A percentile compares a stretch with the other conserved stretches of the same genome.
Conservation (phyloP, 2,329 filamentous ascomycete genomes). For the Ceratocystis ficicola region DNA sequence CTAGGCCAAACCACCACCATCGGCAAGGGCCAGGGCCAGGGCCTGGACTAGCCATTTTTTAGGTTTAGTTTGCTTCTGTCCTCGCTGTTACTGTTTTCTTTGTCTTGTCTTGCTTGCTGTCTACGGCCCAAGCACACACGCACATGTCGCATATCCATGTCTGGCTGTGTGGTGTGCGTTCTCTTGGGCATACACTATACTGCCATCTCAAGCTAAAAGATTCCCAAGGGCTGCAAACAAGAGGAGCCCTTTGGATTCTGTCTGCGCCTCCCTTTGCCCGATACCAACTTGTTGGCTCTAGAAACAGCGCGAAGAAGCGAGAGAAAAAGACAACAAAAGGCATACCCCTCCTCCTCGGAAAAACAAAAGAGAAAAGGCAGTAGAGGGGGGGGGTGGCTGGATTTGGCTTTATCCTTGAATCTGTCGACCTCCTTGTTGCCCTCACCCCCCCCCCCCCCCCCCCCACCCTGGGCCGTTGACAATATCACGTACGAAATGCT, state of each 20-base stretch:
- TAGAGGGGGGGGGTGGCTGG: not conserved
- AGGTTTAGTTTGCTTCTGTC: not conserved
- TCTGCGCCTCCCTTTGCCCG: no score
- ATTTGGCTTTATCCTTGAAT: not conserved
- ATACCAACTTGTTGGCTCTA: no score
- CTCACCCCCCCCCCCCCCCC: not conserved
- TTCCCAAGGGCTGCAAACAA: not conserved
- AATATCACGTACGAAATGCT: not conserved
- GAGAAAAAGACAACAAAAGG: no score
- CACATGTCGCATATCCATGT: no score
- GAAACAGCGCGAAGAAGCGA: no score
- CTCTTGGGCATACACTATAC: not conserved
- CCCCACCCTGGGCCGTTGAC: not conserved
- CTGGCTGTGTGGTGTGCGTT: no score
- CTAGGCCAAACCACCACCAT: not conserved
- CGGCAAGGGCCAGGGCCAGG: not conserved
- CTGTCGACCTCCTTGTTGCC: not conserved
- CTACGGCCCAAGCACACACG: not conserved
- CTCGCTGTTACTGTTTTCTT: not conserved
- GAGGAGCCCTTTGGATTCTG: not conserved
- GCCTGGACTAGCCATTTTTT: not conserved
- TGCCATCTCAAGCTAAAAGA: not conserved
- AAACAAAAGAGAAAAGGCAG: not conserved
- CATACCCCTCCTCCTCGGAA: not conserved
- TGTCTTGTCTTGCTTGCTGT: not conserved